A percentile compares a stretch with the other conserved stretches of the same genome.
phyloP scores from a whole-genome alignment of 257 asterid genomes.

The Nicotiana obtusifolia region DNA sequence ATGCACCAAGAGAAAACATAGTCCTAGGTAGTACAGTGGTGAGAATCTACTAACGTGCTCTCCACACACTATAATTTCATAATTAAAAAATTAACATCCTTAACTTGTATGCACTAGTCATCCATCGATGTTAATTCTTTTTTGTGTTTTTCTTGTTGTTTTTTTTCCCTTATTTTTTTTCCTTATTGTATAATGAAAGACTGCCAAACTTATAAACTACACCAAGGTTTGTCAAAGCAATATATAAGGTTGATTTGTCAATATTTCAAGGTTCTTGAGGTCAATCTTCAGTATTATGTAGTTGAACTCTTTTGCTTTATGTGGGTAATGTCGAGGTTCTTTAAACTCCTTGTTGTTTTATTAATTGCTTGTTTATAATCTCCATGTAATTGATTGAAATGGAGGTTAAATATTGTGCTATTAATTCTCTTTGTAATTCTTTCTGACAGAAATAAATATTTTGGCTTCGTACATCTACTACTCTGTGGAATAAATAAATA shows the following conservation, averaged over 20 bases:
- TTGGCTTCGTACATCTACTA: background rate
- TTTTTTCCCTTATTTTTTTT: background rate
- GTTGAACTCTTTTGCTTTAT: background rate
- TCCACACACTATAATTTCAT: background rate
- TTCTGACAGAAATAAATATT: background rate
- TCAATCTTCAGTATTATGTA: too few species aligned
- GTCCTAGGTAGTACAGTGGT: background rate
- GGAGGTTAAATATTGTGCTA: background rate
- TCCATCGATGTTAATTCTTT: background rate
- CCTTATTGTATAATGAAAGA: background rate
- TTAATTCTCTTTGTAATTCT: background rate
- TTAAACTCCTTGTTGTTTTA: too few species aligned
- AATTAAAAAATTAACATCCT: background rate
- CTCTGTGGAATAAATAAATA: too few species aligned
- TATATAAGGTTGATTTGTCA: too few species aligned
- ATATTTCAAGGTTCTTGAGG: too few species aligned
- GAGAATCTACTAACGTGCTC: background rate
- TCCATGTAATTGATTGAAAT: background rate
- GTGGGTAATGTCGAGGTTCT: background rate
- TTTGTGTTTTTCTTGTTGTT: background rate
- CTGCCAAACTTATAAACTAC: background rate
- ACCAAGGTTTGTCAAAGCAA: background rate
- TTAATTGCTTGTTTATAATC: background rate
- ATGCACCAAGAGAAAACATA: background rate
- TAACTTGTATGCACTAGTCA: background rate